Base-by-base conservation (phyloP, 2,329 filamentous ascomycete species). In the Fusarium protoensiforme region DNA sequence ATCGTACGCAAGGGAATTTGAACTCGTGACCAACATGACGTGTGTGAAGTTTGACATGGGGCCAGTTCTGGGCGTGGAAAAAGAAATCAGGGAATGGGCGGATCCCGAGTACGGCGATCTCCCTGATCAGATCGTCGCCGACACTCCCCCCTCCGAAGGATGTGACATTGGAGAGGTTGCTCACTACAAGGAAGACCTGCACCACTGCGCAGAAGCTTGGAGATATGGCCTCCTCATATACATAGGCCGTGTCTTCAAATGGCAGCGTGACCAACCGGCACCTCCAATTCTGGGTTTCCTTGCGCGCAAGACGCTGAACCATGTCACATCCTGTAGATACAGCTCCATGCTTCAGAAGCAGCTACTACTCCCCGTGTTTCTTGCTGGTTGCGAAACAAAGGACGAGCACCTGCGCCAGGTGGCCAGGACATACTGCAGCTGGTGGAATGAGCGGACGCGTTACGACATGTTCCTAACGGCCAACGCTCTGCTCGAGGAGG, bases 141-240 rank as follows among this genome's bases (percentile, higher is more conserved):
- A 69, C 29, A 22, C 39, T 24, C 31, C 35, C 7, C 7, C 46
- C 0, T 29, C 36, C 3, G 41, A 62, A 14, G 53, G 35, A 5
- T 41, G 38, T n/a, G 61, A 46, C 22, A 31, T 33, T 2, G 57
- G 58, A 56, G 70, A 64, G n/a, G n/a, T 64, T 16, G 53, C 60
- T 10, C 61, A 75, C 27, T 72, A 75, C 43, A 67, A 66, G 8
- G 58, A 76, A 56, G 80, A 82, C 63, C 72, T 78, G 1, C 76
- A 80, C 48, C 79, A 83, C 64, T 82, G 80, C 61, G 77, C 79
- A 16, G 80, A 83, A 54, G 79, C 81, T 1, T 82, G 80, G 81
- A 62, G 80, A 22, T 76, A 78, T 41, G 75, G 78, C 5, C 64
- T 82, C 11, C 73, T 82, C 8, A 73, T 83, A 7, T 82, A 81